Evolutionary conservation across 192 early-diverging fungal species (phyloP), one percentile per base, ranked within the genome.

Genomic region (Coemansia biformis): DNA sequence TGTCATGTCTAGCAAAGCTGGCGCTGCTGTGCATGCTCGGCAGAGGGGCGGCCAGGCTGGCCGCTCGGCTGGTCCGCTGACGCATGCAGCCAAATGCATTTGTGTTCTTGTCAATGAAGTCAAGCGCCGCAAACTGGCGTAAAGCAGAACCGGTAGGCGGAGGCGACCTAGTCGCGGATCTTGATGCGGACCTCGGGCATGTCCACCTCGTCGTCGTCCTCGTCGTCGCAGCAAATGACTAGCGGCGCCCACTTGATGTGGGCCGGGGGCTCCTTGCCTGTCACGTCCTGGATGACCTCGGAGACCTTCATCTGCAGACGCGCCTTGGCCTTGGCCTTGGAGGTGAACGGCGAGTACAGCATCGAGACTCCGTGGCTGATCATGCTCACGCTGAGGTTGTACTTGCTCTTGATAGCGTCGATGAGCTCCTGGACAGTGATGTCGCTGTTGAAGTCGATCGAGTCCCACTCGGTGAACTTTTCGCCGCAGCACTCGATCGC

Each of bases 391-490:
- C 93, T 91, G 32, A 99, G 73, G 45, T 86, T 78, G 66, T 92
- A 84, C 53, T 91, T 68, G 0, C 75, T 61, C 74, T 85, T 58
- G 65, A 99, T 95, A 48, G 82, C 69, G 57, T 92, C 84, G 40
- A 99, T 75, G 31, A 98, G 81, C 57, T 93, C 86, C 66, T 89
- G 79, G 60, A 99, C 71, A 1, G 94, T 96, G 31, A 93, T 51
- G 57, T 97, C 89, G 8, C 76, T 73, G 35, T 84, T 55, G 32
- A 94, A 78, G 48, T 91, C 88, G 62, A 99, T 91, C 30, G 91
- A 82, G 56, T 99, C 96, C 96, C 96, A 99, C 16, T 96, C 77
- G 24, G 84, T 94, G 62, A 85, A 94, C 65, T 92, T 81, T 0
- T 50, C 69, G 47, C 87, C 92, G 59, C 90, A 74, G 75, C 94